Evolutionary conservation across 352 stramenopile genomes (phyloP).

Genomic region (Phytophthora megakarya): DNA sequence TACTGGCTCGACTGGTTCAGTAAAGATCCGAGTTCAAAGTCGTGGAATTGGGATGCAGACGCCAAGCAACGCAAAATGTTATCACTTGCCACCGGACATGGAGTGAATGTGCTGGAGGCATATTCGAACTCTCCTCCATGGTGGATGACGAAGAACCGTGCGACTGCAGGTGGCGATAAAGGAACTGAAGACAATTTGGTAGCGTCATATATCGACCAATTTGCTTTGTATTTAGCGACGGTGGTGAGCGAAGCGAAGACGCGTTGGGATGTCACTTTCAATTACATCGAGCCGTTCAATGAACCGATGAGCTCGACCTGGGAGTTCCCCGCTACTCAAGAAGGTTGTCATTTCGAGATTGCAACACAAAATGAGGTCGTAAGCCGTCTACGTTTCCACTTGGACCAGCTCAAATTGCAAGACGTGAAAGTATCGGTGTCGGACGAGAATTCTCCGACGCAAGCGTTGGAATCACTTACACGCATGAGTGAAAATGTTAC

Average conservation of each 20-base stretch:
- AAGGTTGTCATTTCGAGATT: constrained; percentile 48
- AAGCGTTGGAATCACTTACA: not conserved
- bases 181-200: constrained; percentile 44
- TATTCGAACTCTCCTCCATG: constrained; percentile 60
- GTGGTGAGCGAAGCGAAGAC: constrained; percentile 40
- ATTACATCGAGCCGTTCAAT: constrained; percentile 63
- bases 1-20: constrained; percentile 50
- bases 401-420: constrained; percentile 34
- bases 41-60: constrained; percentile 51
- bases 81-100: constrained; percentile 3
- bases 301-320: constrained; percentile 45
- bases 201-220: constrained; percentile 36
- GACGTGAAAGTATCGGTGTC: constrained; percentile 5
- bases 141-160: constrained; percentile 57
- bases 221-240: constrained; percentile 44
- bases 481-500: not conserved
- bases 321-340: constrained; percentile 43
- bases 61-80: constrained; percentile 42
- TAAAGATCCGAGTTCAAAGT: constrained; percentile 28
- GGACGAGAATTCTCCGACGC: constrained; percentile 13
- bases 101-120: constrained; percentile 44
- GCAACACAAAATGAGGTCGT: constrained; percentile 40
- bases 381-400: constrained; percentile 32
- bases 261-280: constrained; percentile 44
- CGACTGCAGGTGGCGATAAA: constrained; percentile 38